These are phyloP conservation scores for Kodamaea kakaduensis DNA, from an alignment of 805 yeast genomes.

Conservation along the genomic window DNA sequence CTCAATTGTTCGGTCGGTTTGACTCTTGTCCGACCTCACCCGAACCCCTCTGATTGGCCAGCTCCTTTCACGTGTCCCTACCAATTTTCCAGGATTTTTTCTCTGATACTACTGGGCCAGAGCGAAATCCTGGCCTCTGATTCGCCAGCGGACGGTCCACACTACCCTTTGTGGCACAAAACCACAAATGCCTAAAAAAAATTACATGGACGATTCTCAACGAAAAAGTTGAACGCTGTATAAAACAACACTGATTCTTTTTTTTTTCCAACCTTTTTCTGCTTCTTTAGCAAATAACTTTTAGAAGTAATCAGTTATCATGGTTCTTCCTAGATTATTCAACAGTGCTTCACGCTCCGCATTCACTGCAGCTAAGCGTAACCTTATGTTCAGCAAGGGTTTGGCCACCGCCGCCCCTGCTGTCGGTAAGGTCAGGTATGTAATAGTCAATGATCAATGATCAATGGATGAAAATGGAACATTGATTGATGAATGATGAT, in stretches of 20 bases:
- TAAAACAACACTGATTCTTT: constrained; percentile 9
- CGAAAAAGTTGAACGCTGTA: constrained; percentile 8
- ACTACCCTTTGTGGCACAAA: constrained; percentile 1
- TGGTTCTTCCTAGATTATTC: constrained; percentile 56
- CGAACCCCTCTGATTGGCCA: constrained; percentile 4
- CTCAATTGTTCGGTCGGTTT: neutral
- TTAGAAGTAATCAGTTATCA: constrained; percentile 17
- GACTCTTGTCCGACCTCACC: constrained; percentile 1
- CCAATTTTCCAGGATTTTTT: constrained; percentile 5
- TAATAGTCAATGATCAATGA: constrained; percentile 19
- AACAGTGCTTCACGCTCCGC: constrained; percentile 69
- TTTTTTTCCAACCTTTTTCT: constrained; percentile 9
- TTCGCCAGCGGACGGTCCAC: constrained; percentile 5
- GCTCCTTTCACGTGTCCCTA: neutral
- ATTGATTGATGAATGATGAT: too few species aligned
- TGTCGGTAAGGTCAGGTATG: constrained; percentile 86
- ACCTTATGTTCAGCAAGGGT: constrained; percentile 68
- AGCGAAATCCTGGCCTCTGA: constrained; percentile 6
- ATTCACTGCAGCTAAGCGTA: constrained; percentile 83
- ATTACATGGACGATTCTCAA: constrained; percentile 4
- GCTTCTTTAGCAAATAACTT: constrained; percentile 10
- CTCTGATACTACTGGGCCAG: constrained; percentile 6
- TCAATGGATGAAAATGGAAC: neutral
- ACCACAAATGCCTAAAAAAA: constrained; percentile 2
- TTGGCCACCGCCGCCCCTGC: constrained; percentile 73